Evolutionary conservation across 495 filamentous ascomycete genomes (phyloP), one percentile per base, ranked within the genome.

Genomic region (Xylaria palmicola): DNA sequence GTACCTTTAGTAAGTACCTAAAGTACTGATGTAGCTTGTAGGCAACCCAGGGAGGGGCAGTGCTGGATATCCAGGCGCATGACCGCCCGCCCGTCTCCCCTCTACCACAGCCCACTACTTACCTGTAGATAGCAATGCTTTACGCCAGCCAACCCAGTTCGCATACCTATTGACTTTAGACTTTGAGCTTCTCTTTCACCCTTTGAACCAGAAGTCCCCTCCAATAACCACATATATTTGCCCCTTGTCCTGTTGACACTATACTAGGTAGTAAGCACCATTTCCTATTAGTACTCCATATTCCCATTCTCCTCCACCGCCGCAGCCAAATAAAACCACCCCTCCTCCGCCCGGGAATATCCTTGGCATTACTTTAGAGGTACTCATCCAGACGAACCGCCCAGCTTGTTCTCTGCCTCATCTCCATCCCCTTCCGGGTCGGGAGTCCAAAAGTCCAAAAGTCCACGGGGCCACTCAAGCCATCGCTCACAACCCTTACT

Each of bases 81-180:
- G 48, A 51, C 48, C 19, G n/a, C 48, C n/a, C n/a, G n/a, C 48
- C 48, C 34, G 48, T 51, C 48, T 13, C 32, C 32, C 13, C 32
- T 36, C n/a, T n/a, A n/a, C n/a, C n/a, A n/a, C n/a, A n/a, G n/a
- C n/a, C n/a, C n/a, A n/a, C n/a, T n/a, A n/a, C n/a, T n/a, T 34
- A 34, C 32, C 32, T 34, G 32, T 34, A 34, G 32, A 10, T 6
- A 34, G 5, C 10, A 47, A 6, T 47, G 17, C 43, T 6, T 13
- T 20, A 8, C 43, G 8, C 43, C 15, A n/a, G n/a, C n/a, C n/a
- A n/a, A n/a, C n/a, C n/a, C n/a, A n/a, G n/a, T n/a, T n/a, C n/a
- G n/a, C n/a, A n/a, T n/a, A n/a, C n/a, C n/a, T n/a, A n/a, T n/a
- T n/a, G n/a, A n/a, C n/a, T n/a, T n/a, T n/a, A n/a, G n/a, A n/a